Evolutionary conservation across 2,329 filamentous ascomycete species (phyloP), one percentile per base, ranked within the genome.

Genomic region (Ophiostoma montium): DNA sequence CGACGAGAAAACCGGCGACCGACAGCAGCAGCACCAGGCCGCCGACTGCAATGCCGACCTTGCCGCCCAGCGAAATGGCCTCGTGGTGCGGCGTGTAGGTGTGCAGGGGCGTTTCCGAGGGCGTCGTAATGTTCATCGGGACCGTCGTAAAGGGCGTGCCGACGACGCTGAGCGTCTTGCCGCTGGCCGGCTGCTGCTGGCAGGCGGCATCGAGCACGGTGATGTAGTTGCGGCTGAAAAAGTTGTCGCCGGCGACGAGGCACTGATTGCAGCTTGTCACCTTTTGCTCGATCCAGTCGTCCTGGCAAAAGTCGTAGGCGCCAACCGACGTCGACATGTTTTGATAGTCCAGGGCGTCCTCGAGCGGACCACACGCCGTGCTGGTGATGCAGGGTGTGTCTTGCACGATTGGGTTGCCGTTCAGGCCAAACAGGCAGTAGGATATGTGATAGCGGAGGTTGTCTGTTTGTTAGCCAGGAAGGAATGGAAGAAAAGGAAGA

Each of bases 1-100:
- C 66, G 47, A 82, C 68, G 49, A 64, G 67, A 58, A 69, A 74
- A 10, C 78, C 78, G 9, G 65, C 54, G 1, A 72, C 12, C 8
- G 64, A 59, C 3, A 82, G 64, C 4, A 78, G 15, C 0, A 74
- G 47, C 7, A 69, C 64, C 0, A 80, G 54, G 0, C 65, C 70
- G 5, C 70, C 76, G 19, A 75, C 65, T 13, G 70, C 74, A 47
- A 82, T 74, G 53, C 76, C 78, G 0, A 79, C 75, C 49, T 77
- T 75, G 12, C 67, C 72, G 5, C 71, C 74, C 1, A 80, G 63
- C 2, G 62, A 68, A 8, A 82, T 59, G 0, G 73, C 66, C 0
- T 71, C 70, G 57, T 69, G 68, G 30, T 66, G 60, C 0, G 66
- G 63, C 36, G 66, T 53, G n/a, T 70, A 60, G 0, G 63, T 62